These are phyloP conservation scores for Xerophyta viscosa DNA, from an alignment of 106 monocot genomes.

Conservation along the genomic window DNA sequence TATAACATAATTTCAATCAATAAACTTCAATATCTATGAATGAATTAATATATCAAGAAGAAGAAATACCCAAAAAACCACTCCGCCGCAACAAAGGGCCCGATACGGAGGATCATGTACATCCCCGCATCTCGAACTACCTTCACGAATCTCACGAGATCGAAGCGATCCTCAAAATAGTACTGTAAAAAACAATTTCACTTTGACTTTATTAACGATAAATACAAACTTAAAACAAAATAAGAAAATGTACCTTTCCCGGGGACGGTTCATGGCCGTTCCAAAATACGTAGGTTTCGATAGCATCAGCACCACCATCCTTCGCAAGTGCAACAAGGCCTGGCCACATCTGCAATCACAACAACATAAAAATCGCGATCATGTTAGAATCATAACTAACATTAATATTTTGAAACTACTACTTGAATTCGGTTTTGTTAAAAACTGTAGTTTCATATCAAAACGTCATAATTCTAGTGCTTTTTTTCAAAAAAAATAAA, in stretches of 20 bases:
- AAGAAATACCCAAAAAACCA: constrained; percentile 72
- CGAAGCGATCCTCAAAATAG: constrained; percentile 82
- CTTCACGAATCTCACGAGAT: constrained; percentile 72
- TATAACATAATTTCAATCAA: neutral
- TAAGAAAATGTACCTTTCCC: constrained; percentile 35
- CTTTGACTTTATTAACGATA: too few relatives aligned
- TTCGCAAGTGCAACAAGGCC: constrained; percentile 71
- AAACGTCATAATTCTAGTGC: too few relatives aligned
- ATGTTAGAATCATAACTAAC: too few relatives aligned
- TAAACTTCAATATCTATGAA: neutral
- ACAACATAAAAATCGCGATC: neutral
- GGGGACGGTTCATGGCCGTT: constrained; percentile 91
- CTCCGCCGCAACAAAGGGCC: constrained; percentile 89
- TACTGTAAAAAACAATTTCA: constrained; percentile 28
- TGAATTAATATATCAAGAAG: neutral
- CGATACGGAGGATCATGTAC: constrained; percentile 88
- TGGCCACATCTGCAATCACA: constrained; percentile 83
- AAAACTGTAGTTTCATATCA: too few relatives aligned
- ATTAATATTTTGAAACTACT: too few relatives aligned
- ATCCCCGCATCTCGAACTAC: constrained; percentile 72
- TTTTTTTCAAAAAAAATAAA: too few relatives aligned
- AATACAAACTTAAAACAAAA: neutral
- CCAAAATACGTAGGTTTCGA: constrained; percentile 97
- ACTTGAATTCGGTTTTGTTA: too few relatives aligned
- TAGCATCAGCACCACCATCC: constrained; percentile 66